Evolutionary conservation across 352 stramenopile genomes (phyloP).

Genomic region (Elongisporangium prolatum): DNA sequence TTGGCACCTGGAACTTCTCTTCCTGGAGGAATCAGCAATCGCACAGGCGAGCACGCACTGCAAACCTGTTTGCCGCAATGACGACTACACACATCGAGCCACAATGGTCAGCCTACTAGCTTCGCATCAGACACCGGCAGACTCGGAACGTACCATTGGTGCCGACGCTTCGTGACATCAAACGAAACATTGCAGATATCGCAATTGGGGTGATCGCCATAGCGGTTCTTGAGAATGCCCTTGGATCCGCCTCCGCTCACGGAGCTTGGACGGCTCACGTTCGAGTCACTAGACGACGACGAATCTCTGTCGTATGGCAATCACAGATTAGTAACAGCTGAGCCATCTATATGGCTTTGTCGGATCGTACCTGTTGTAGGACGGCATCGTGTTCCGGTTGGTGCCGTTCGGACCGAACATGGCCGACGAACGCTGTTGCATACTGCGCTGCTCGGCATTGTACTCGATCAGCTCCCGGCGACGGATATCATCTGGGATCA

Average conservation of each 20-base stretch:
- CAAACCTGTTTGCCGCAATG: conserved; percentile 38
- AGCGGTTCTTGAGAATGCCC: conserved; percentile 61
- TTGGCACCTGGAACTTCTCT: conserved; percentile 40
- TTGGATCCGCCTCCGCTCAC: conserved; percentile 17
- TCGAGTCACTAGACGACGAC: conserved; percentile 34
- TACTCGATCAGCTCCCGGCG: conserved; percentile 48
- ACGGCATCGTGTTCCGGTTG: not conserved
- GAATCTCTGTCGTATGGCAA: conserved; percentile 16
- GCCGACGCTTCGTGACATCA: conserved; percentile 51
- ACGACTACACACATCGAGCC: conserved; percentile 13
- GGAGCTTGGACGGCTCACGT: conserved; percentile 7
- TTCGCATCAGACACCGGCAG: not conserved
- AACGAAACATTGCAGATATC: conserved; percentile 55
- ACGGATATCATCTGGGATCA: conserved; percentile 49
- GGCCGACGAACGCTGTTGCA: not conserved
- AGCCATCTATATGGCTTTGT: not conserved
- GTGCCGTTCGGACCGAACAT: not conserved
- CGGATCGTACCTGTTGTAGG: not conserved
- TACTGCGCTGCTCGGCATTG: conserved; percentile 27
- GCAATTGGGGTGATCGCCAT: conserved; percentile 53
- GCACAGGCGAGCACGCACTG: conserved; percentile 45
- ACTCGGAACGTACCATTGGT: conserved; percentile 34
- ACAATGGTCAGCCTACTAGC: conserved; percentile 4
- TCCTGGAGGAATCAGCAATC: conserved; percentile 36
- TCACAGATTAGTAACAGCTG: not conserved